A percentile compares a stretch with the other conserved stretches of the same genome.
These are phyloP conservation scores for Fusarium sp. DNA, from an alignment of 2,329 filamentous ascomycete species.

Conservation along the genomic window DNA sequence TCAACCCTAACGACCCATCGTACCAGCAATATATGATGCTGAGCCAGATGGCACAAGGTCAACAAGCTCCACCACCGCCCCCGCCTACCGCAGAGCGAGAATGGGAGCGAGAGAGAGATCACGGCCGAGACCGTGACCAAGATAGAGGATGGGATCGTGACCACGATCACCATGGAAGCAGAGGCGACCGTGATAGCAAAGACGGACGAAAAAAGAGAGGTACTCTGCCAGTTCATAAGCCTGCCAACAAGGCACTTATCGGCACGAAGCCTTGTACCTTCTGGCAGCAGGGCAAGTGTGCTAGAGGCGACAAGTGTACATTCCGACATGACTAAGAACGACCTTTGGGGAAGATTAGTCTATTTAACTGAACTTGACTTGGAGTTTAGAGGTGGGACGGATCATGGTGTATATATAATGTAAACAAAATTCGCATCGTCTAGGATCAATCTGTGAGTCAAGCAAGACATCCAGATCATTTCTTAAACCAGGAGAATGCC, in stretches of 20 bases:
- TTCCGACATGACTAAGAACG: slow-evolving; percentile 71
- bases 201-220: slow-evolving; percentile 57
- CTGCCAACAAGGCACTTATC: slow-evolving; percentile 67
- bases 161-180: slow-evolving; percentile 46
- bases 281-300: slow-evolving; percentile 77
- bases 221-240: slow-evolving; percentile 57
- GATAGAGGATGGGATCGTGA: slow-evolving; percentile 46
- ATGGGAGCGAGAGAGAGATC: slow-evolving; percentile 40
- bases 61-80: slow-evolving; percentile 43
- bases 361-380: slow-evolving; percentile 18
- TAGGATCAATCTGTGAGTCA: slow-evolving; percentile 1
- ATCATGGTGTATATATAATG: slow-evolving; percentile 44
- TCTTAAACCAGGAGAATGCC: slow-evolving; percentile 6
- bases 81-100: slow-evolving; percentile 51
- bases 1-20: slow-evolving; percentile 55
- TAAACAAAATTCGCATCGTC: slow-evolving; percentile 36
- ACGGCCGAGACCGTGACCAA: slow-evolving; percentile 48
- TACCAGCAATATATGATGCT: slow-evolving; percentile 57
- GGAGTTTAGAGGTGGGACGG: slow-evolving; percentile 21
- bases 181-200: slow-evolving; percentile 52
- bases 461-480: slow-evolving; percentile 6
- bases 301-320: slow-evolving; percentile 79
- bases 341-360: slow-evolving; percentile 11
- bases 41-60: slow-evolving; percentile 53
- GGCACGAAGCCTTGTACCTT: slow-evolving; percentile 78